phyloP scores from a whole-genome alignment of 208 protist genomes.

The Trypanosoma rangeli region DNA sequence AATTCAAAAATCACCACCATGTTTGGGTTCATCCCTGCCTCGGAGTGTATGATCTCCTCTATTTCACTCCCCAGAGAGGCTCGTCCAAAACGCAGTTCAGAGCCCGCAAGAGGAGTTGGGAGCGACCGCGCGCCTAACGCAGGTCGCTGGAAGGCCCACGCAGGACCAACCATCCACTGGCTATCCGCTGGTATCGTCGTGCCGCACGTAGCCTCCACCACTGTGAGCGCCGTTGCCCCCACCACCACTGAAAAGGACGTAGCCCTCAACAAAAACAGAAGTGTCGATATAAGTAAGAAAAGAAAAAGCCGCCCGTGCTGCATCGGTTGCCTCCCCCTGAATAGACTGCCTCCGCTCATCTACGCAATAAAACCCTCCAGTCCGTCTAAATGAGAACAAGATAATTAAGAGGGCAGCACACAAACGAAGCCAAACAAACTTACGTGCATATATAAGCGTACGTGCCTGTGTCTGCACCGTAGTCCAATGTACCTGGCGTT shows the following conservation, averaged over 20 bases:
- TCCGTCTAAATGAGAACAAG: neutral
- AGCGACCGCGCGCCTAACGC: neutral
- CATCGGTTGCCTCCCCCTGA: neutral
- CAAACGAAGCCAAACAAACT: neutral
- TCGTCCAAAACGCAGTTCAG: slow-evolving; percentile 30
- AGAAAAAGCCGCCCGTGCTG: neutral
- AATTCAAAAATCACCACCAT: slow-evolving; percentile 49
- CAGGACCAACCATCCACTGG: slow-evolving; percentile 39
- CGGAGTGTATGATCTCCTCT: slow-evolving; percentile 30
- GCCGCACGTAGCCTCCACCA: slow-evolving; percentile 39
- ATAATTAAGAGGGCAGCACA: neutral
- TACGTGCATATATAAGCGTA: neutral
- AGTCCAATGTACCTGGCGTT: neutral
- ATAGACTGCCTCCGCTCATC: neutral
- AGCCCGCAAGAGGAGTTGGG: slow-evolving; percentile 25
- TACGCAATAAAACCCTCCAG: neutral
- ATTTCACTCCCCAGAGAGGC: neutral
- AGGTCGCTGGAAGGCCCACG: slow-evolving; percentile 39
- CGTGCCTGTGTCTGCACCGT: neutral
- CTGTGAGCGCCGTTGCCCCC: slow-evolving; percentile 8
- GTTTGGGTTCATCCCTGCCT: slow-evolving; percentile 35
- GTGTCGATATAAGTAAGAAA: slow-evolving; percentile 11
- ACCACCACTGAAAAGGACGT: neutral
- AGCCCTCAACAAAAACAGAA: slow-evolving; percentile 3
- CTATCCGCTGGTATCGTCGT: slow-evolving; percentile 65